A percentile compares a stretch with the other conserved stretches of the same genome.
These are phyloP conservation scores for Colletotrichum sp. DNA, from an alignment of 2,329 filamentous ascomycete genomes.

Conservation along the genomic window DNA sequence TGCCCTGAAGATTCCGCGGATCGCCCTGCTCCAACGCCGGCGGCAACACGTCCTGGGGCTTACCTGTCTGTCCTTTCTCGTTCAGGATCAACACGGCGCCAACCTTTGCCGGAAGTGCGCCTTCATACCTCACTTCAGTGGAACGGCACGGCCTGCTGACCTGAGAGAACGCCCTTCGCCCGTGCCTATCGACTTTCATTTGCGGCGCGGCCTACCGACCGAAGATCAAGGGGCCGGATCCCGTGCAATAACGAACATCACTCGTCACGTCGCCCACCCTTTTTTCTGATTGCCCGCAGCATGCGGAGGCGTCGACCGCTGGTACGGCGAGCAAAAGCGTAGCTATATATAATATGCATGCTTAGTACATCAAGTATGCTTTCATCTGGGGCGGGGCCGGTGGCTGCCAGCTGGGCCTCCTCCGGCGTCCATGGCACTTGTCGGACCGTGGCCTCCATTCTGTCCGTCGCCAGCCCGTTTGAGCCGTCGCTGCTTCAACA, in stretches of 20 bases:
- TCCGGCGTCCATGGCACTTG: background rate
- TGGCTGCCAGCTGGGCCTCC: conserved; percentile 6
- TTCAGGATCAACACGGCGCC: background rate
- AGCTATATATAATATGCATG: background rate
- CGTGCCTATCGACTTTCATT: background rate
- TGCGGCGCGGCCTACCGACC: conserved; percentile 1
- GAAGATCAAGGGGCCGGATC: background rate
- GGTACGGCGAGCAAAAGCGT: background rate
- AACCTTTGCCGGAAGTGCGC: background rate
- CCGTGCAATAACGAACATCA: background rate
- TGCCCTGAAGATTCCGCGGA: background rate
- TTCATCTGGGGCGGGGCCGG: background rate
- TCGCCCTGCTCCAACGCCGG: background rate
- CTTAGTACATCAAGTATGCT: background rate
- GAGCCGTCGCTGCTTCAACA: background rate
- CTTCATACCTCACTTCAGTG: background rate
- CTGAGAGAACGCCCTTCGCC: background rate
- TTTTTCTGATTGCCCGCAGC: background rate
- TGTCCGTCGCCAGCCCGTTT: background rate
- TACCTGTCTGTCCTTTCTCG: background rate
- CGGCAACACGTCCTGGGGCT: background rate
- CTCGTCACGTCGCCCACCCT: background rate
- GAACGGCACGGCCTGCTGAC: background rate
- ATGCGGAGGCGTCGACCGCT: background rate
- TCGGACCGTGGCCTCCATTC: background rate